A percentile compares a stretch with the other conserved stretches of the same genome.
These are phyloP conservation scores for Verticillium isaacii DNA, from an alignment of 2,329 filamentous ascomycete genomes.

Conservation along the genomic window DNA sequence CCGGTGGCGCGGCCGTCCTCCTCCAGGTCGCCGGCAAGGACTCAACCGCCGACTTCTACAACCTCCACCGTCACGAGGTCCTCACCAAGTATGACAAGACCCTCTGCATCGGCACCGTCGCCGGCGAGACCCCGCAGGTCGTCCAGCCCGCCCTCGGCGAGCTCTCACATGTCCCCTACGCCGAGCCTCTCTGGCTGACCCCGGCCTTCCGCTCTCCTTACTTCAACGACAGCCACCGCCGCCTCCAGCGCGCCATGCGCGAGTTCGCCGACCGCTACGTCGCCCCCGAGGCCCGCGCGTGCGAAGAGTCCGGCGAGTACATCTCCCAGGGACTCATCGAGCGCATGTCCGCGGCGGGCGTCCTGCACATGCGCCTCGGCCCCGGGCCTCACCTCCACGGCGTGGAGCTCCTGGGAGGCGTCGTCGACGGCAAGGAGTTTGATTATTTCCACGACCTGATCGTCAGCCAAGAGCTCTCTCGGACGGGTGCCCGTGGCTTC, in stretches of 20 bases:
- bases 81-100: constrained; percentile 67
- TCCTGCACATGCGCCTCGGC: constrained; percentile 78
- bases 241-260: constrained; percentile 64
- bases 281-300: constrained; percentile 68
- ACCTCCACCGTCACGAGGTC: constrained; percentile 88
- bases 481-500: constrained; percentile 71
- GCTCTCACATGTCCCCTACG: constrained; percentile 74
- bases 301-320: constrained; percentile 68
- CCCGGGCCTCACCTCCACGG: constrained; percentile 79
- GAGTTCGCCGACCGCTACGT: constrained; percentile 69
- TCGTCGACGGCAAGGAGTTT: constrained; percentile 72
- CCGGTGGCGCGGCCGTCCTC: constrained; percentile 75
- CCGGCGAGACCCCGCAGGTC: constrained; percentile 71
- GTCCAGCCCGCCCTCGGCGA: constrained; percentile 66
- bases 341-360: constrained; percentile 66
- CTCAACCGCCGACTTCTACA: constrained; percentile 82
- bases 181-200: constrained; percentile 77
- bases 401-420: constrained; percentile 62
- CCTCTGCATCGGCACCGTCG: constrained; percentile 70
- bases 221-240: constrained; percentile 69
- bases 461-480: constrained; percentile 65
- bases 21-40: constrained; percentile 77
- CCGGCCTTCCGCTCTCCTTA: constrained; percentile 75
- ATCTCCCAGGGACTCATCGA: constrained; percentile 72
- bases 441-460: constrained; percentile 86